Evolutionary conservation across 495 filamentous ascomycete genomes (phyloP), one percentile per base, ranked within the genome.

Genomic region (Aspergillus ostianus): DNA sequence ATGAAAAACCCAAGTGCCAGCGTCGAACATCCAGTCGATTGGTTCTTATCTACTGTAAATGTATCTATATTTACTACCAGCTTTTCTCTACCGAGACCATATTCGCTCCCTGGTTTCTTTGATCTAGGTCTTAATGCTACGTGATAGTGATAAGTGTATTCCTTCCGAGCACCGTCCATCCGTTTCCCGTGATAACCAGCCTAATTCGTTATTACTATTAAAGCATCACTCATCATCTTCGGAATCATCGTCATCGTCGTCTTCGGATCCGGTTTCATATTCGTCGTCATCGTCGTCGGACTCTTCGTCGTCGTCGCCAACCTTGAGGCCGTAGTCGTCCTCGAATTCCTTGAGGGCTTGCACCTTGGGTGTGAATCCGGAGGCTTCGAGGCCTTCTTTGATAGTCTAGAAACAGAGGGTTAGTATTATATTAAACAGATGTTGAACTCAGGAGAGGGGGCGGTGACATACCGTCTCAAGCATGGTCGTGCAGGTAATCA

Each of bases 301-400:
- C 5, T 88, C 83, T 0, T 83, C 86, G 18, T 89, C 87, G 2
- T 83, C 87, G 3, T 85, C 85, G n/a, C 81, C 86, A 10, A 73
- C 80, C 73, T 89, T 83, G 27, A 97, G 72, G 6, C 93, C 94
- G 72, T 98, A 98, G 70, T 92, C 91, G 65, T 97, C 91, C 69
- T 95, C 85, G 70, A 96, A 98, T 56, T 86, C 83, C 55, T 87
- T 85, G 49, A 98, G 78, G n/a, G 84, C 68, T 65, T 89, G 86
- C 26, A 92, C 80, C 56, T 88, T 79, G 0, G 90, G 88, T 61
- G 85, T 87, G 80, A 96, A 98, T 0, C 92, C 89, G 47, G 84
- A 86, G 9, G 78, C 77, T 53, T 85, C 76, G 59, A 97, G 90
- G 20, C 85, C 85, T 64, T 87, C 83, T 65, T 85, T 81, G 51